Base-by-base conservation (phyloP, 2,329 filamentous ascomycete species). In the Paracorniculantispora psalliotae region DNA sequence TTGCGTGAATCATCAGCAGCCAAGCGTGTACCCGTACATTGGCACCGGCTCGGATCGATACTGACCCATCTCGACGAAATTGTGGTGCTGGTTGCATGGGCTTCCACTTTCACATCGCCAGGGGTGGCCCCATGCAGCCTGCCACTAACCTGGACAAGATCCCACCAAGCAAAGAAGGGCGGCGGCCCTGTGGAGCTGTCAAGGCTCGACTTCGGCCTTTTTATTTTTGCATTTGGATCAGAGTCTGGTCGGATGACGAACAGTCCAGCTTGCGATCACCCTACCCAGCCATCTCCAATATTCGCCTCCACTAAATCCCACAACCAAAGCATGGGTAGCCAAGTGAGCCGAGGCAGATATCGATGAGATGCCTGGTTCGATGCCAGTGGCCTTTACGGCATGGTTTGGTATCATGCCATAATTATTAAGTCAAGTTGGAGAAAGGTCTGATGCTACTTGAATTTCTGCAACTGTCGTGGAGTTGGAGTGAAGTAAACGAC, bases 131-230 rank as follows among this genome's bases (percentile, higher is more conserved):
- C 46, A 52, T 52, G 47, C 48, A 37, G 35, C 39, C 37, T 37
- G 30, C 48, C 39, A 39, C 46, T 49, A 51, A 55, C 8, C 21
- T 26, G 26, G 28, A 56, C 19, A 47, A 56, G 44, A 56, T 56
- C 43, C 53, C 53, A 48, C 47, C 47, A 49, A 49, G 28, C 47
- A 49, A n/a, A 49, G 28, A 13, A 49, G 4, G 28, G 28, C 47
- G 19, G 17, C 56, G 19, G 19, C 41, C 13, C 30, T 48, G 57
- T 59, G 57, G 57, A 48, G 57, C 35, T 25, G 33, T n/a, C 43
- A 59, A 48, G 57, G 57, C 57, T 59, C 23, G 57, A 59, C 57
- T 59, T 59, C 57, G 57, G 57, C 49, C 57, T 59, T 59, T 59
- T 49, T 59, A 53, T 52, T 53, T 44, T 48, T 43, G 48, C 47